Evolutionary conservation across 2,329 filamentous ascomycete genomes (phyloP).

Genomic region (Neopestalotiopsis clavispora): DNA sequence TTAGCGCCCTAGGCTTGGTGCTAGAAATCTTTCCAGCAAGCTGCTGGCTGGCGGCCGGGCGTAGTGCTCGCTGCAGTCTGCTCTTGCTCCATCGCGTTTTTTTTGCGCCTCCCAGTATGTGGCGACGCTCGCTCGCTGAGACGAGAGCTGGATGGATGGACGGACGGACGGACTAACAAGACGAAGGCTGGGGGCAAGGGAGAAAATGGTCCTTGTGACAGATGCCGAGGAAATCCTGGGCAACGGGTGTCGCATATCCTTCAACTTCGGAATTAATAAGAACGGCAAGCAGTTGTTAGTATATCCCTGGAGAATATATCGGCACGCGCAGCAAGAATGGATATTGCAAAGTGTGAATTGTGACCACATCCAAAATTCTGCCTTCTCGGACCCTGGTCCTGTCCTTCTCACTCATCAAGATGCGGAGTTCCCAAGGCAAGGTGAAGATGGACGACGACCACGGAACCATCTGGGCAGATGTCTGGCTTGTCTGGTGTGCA

Average conservation of each 20-base stretch:
- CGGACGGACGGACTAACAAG: neutral
- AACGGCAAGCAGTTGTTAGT: neutral
- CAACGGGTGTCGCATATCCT: neutral
- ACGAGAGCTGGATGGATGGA: neutral
- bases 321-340: neutral
- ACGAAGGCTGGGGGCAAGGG: neutral
- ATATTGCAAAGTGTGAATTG: conserved; percentile 11
- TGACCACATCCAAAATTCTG: neutral
- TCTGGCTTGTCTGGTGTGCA: no score
- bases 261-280: neutral
- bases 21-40: conserved; percentile 3
- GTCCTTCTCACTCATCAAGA: neutral
- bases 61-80: neutral
- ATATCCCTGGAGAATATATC: conserved; percentile 1
- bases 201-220: neutral
- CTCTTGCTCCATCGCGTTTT: neutral
- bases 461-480: no score
- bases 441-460: neutral
- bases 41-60: neutral
- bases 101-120: conserved; percentile 2
- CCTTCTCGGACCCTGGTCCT: neutral
- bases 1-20: conserved; percentile 1
- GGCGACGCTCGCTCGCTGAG: neutral
- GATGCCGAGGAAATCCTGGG: neutral
- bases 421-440: neutral